Base-by-base conservation (phyloP, 306 rosid species). In the Prunus armeniaca region DNA sequence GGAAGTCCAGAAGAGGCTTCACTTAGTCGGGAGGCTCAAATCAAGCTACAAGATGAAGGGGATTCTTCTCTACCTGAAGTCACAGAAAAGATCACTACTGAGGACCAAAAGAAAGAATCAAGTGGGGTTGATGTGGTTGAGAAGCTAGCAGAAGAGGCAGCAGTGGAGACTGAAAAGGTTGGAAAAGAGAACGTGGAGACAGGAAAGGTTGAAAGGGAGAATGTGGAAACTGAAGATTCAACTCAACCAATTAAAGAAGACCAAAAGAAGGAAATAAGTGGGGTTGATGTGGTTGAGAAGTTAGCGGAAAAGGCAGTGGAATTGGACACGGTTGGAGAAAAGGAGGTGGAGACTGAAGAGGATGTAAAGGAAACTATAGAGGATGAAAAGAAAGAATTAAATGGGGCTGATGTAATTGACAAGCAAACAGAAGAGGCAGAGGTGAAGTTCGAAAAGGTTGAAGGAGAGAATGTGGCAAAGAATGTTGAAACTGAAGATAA, bases 241-340 rank as follows among this genome's bases (percentile, higher is more conserved):
- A 61, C 72, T 67, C 85, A 76, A 34, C 41, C 79, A 10, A 51
- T 18, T 60, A 43, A 76, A 6, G 45, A 54, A 12, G 67, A 61
- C 55, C 81, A 83, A 74, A 78, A 54, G 81, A 75, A 70, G 17
- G 87, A 58, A 41, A 4, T 12, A 24, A 43, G 43, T 41, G 73
- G 67, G 13, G 19, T 20, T 60, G 69, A 22, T 61, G 70, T 64
- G 2, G 73, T 63, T 65, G 84, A 73, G 72, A 86, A 54, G 68
- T 60, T 64, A 52, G 57, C 79, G 47, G 82, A 81, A 78, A 80
- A 88, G 56, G 76, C 45, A 43, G 76, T 86, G 65, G 82, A 88
- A 58, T 50, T 58, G 45, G 71, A 67, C 67, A 87, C 73, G 74
- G 76, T 49, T 71, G 88, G 74, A 47, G 84, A 82, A 80, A 82